Percentiles rank a stretch among this genome's conserved stretches.
Conservation (phyloP, 805 yeast genomes). For the Spathaspora gorwiae region DNA sequence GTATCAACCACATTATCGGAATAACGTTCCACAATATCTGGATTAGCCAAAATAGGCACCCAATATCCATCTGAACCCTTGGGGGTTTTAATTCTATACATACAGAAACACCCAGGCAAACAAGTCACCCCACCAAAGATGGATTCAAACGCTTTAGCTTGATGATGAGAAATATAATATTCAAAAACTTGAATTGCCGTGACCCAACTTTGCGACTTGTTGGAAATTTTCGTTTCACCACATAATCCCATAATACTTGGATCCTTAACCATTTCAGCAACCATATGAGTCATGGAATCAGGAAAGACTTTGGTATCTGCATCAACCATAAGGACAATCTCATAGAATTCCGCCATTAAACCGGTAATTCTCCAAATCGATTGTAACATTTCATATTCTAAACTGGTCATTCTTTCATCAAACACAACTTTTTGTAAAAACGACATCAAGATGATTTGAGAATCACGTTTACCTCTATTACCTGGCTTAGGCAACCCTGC, state of each 20-base stretch:
- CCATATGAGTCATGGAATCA: constrained; percentile 85
- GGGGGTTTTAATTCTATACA: constrained; percentile 88
- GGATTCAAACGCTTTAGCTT: constrained; percentile 91
- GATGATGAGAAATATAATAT: constrained; percentile 90
- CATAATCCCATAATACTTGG: constrained; percentile 88
- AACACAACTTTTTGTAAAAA: constrained; percentile 83
- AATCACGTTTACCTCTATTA: constrained; percentile 93
- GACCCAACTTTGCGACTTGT: constrained; percentile 81
- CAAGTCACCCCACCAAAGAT: constrained; percentile 93
- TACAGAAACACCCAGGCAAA: constrained; percentile 91
- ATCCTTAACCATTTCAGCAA: constrained; percentile 82
- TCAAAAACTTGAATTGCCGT: constrained; percentile 92
- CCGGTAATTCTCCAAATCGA: constrained; percentile 83
- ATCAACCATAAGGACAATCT: constrained; percentile 84
- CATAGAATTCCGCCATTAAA: constrained; percentile 76
- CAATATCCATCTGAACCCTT: constrained; percentile 67
- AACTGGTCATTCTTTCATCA: constrained; percentile 90
- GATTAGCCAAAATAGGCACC: constrained; percentile 92
- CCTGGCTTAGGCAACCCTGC: constrained; percentile 68
- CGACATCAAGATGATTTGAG: constrained; percentile 87
- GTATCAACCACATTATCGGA: constrained; percentile 82
- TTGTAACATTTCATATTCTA: constrained; percentile 73
- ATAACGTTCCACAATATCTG: constrained; percentile 89
- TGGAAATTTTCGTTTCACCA: constrained; percentile 90
- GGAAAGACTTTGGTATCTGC: constrained; percentile 90